These are phyloP conservation scores for Ulota crispa DNA, from an alignment of 225 moss, liverwort and hornwort genomes.

Conservation along the genomic window DNA sequence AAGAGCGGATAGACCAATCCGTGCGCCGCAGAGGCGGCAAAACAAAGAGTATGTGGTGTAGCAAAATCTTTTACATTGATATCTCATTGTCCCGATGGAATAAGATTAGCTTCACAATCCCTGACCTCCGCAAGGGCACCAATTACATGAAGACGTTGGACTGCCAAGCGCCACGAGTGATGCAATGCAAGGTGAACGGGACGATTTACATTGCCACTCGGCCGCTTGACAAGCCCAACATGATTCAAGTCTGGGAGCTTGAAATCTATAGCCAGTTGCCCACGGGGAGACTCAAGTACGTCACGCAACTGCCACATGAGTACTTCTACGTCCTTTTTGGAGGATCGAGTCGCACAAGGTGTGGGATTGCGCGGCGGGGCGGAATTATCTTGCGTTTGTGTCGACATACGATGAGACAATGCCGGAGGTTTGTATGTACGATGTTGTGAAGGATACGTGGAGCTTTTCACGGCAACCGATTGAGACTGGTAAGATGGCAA, in stretches of 20 bases:
- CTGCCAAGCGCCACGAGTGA: constrained; percentile 47
- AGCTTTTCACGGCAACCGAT: constrained; percentile 23
- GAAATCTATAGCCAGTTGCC: constrained; percentile 34
- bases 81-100: constrained; percentile 26
- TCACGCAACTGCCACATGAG: constrained; percentile 29
- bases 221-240: constrained; percentile 14
- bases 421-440: constrained; percentile 38
- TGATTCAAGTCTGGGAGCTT: constrained; percentile 44
- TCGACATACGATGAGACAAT: constrained; percentile 14
- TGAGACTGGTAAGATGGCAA: neutral
- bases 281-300: constrained; percentile 28
- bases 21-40: constrained; percentile 31
- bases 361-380: constrained; percentile 39
- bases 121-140: neutral
- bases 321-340: constrained; percentile 34
- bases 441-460: constrained; percentile 22
- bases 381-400: constrained; percentile 37
- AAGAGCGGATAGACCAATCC: constrained; percentile 33
- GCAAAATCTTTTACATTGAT: constrained; percentile 35
- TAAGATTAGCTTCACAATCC: constrained; percentile 30
- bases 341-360: constrained; percentile 29
- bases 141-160: constrained; percentile 7
- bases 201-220: constrained; percentile 31
- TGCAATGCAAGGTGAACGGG: constrained; percentile 35
- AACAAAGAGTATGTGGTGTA: constrained; percentile 36